These are phyloP conservation scores for Potentilla sterilis DNA, from an alignment of 306 rosid genomes.

Conservation along the genomic window DNA sequence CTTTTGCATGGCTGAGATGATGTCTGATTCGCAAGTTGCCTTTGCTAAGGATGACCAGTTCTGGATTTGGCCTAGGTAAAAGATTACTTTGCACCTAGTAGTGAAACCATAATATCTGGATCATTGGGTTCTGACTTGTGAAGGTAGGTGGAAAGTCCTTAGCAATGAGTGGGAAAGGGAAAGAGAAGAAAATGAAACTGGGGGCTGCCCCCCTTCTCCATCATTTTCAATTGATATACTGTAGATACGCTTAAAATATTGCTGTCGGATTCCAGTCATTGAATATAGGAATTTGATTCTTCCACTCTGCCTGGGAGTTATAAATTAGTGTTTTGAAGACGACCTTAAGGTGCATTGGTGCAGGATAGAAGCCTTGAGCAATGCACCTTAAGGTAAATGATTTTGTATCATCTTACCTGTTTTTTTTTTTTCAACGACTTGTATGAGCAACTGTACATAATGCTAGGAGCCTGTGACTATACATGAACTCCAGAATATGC, in stretches of 20 bases:
- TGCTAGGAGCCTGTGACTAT: too few relatives aligned
- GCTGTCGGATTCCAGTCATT: background rate
- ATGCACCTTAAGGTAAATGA: too few relatives aligned
- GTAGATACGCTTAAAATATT: background rate
- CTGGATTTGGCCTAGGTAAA: slow-evolving; percentile 2
- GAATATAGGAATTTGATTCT: background rate
- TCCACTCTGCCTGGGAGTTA: background rate
- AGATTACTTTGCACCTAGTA: background rate
- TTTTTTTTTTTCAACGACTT: background rate
- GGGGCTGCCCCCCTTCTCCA: background rate
- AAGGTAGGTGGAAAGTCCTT: background rate
- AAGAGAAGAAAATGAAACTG: background rate
- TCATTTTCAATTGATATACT: background rate
- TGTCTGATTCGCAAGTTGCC: background rate
- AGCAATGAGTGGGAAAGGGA: background rate
- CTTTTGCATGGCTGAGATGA: background rate
- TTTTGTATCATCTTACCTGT: background rate
- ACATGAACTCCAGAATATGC: background rate
- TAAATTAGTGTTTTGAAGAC: background rate
- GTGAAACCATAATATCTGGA: background rate
- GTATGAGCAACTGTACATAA: background rate
- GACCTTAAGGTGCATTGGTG: background rate
- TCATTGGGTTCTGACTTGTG: background rate
- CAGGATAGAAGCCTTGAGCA: background rate
- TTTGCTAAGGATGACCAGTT: background rate